Conservation (phyloP, 164 flowering plant genomes). For the Echeveria elegans region DNA sequence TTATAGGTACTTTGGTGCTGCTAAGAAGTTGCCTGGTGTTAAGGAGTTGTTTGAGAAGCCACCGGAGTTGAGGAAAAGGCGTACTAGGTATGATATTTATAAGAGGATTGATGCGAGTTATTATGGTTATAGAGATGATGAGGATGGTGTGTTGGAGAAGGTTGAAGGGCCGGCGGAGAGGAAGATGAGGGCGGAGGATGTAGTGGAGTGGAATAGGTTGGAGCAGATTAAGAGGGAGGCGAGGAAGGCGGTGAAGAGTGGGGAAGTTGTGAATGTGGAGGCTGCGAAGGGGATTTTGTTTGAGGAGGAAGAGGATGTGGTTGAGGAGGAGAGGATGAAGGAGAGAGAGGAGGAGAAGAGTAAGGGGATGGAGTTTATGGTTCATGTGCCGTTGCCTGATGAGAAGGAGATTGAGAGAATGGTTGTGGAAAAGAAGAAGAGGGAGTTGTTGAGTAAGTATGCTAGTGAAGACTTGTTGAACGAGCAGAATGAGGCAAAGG, state of each 20-base stretch:
- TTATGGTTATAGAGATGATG: conserved; percentile 88
- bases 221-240: conserved; percentile 77
- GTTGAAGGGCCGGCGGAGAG: conserved; percentile 69
- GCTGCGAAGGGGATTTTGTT: conserved; percentile 33
- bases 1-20: conserved; percentile 86
- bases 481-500: conserved; percentile 79
- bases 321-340: conserved; percentile 57
- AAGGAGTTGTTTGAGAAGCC: conserved; percentile 89
- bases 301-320: conserved; percentile 84
- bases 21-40: conserved; percentile 90
- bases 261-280: conserved; percentile 65
- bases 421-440: conserved; percentile 94
- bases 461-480: conserved; percentile 57
- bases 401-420: conserved; percentile 90
- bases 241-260: conserved; percentile 62
- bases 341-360: conserved; percentile 27
- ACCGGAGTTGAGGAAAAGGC: conserved; percentile 68
- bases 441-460: conserved; percentile 70
- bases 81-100: conserved; percentile 81
- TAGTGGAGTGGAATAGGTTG: conserved; percentile 65
- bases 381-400: conserved; percentile 86
- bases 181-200: conserved; percentile 50
- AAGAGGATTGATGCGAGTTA: conserved; percentile 90
- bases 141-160: conserved; percentile 72
- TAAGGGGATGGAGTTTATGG: conserved; percentile 66